Percentiles rank a stretch among this genome's conserved stretches.
phyloP scores from a whole-genome alignment of 768 basidiomycete species.

The Tulasnella sp. region DNA sequence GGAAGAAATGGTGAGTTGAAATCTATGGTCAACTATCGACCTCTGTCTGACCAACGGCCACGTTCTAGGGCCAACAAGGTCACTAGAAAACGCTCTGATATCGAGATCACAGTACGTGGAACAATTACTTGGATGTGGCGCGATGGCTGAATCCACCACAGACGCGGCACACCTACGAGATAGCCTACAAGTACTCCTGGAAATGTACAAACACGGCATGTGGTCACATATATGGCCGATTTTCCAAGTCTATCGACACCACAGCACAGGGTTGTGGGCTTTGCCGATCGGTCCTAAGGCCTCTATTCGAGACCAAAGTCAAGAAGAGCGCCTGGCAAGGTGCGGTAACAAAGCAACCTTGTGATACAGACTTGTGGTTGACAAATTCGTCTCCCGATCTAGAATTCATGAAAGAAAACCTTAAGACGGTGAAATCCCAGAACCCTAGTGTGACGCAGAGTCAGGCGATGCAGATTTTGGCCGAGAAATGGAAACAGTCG shows the following conservation, averaged over 20 bases:
- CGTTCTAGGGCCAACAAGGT: conserved; percentile 22
- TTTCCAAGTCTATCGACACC: conserved; percentile 27
- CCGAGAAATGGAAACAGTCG: conserved; percentile 20
- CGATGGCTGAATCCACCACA: conserved; percentile 5
- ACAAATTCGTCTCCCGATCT: neutral
- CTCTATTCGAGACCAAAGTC: conserved; percentile 24
- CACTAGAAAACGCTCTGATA: conserved; percentile 27
- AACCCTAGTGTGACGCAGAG: conserved; percentile 24
- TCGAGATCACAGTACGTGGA: conserved; percentile 28
- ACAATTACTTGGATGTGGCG: neutral
- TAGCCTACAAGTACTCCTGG: conserved; percentile 28
- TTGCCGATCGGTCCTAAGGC: conserved; percentile 25
- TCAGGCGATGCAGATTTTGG: conserved; percentile 25
- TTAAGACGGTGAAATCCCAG: conserved; percentile 23
- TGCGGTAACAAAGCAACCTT: conserved; percentile 18
- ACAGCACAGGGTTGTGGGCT: conserved; percentile 28
- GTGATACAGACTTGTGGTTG: neutral
- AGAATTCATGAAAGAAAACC: conserved; percentile 24
- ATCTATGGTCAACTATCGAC: neutral
- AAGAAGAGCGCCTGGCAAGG: conserved; percentile 26
- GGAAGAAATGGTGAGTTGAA: conserved; percentile 32
- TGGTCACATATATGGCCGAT: conserved; percentile 25
- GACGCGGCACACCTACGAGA: conserved; percentile 33
- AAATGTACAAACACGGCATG: conserved; percentile 21
- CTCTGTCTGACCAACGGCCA: neutral